Evolutionary conservation across 2,329 filamentous ascomycete species (phyloP), one percentile per base, ranked within the genome.

Genomic region (Diaporthe amygdali): DNA sequence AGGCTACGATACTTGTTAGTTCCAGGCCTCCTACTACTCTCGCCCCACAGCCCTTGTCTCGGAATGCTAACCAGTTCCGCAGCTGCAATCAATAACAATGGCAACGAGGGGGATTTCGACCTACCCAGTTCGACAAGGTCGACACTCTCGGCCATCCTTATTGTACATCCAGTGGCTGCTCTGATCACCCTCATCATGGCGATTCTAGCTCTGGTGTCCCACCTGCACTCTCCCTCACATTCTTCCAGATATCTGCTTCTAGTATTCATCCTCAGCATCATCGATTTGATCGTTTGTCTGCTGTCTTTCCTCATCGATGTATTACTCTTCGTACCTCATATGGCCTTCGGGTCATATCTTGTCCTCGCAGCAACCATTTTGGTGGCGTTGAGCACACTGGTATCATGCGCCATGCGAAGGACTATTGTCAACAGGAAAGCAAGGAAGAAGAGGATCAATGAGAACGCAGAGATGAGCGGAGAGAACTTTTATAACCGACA

Each of bases 401-500:
- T 98, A 44, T 95, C 95, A 10, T 99, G 95, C 80, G 95, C 94
- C 27, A 98, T 98, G 95, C 93, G 96, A 74, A 91, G 96, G 72
- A 97, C 95, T 2, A 85, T 98, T 70, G 94, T 98, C 73, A 94
- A 94, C 81, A 90, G 96, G 76, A 98, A 98, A 84, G 94, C 95
- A n/a, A 90, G 95, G 73, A 95, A 96, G 87, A 94, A 92, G 85
- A 90, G 94, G 55, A 97, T 98, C 79, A 94, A 91, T 2, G 93
- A 97, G 81, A 97, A 98, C 79, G 94, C 95, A 9, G 95, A 98
- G 80, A 98, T 98, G 95, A 98, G 94, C 79, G 96, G 96, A 34
- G 91, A 96, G 77, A 96, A 95, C 78, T 98, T 93, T 80, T 98
- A 97, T 82, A 93, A 92, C 77, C 88, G 92, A 71, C 90, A 92